Base-by-base conservation (phyloP, 371 early-diverging fungal genomes). In the Syncephalastrum sp. region DNA sequence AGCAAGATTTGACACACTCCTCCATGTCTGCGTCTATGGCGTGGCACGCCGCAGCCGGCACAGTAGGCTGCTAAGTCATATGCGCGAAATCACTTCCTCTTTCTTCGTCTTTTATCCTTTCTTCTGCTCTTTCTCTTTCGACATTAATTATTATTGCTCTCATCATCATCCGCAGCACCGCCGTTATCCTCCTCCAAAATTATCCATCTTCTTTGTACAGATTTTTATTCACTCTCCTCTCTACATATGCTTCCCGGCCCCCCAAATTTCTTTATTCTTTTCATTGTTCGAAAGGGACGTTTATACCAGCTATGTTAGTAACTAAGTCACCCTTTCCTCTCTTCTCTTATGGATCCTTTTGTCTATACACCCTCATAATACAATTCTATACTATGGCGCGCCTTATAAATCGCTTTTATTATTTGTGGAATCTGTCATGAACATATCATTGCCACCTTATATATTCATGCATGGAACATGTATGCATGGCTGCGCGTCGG, bases 271-370 rank as follows among this genome's bases (percentile, higher is more conserved):
- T 46, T n/a, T 46, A 46, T 46, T 23, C 23, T 46, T 8, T 46
- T 46, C 23, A 19, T 46, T 46, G 7, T 46, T 46, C 23, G 16
- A 16, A 46, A 46, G 23, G 47, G 23, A 23, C 47, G 47, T 33
- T 33, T 33, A 33, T 33, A 33, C 38, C 38, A 33, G 38, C 38
- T 33, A 33, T 33, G 38, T 33, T 33, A 33, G 38, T 33, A 10
- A 33, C 38, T 33, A 33, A 33, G 38, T 33, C 38, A 33, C 38
- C 38, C 38, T 33, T 47, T 47, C 24, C 47, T 47, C 47, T 13
- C 27, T 47, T 24, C 47, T 24, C 47, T 24, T 25, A 25, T 17
- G 23, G 50, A 50, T 29, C 50, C 25, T 25, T 50, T 25, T 50
- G n/a, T 50, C 16, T 50, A 50, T 23, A n/a, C 16, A 50, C 50